A percentile compares a stretch with the other conserved stretches of the same genome.
phyloP scores from a whole-genome alignment of 805 yeast species.

The Metschnikowia matae region DNA sequence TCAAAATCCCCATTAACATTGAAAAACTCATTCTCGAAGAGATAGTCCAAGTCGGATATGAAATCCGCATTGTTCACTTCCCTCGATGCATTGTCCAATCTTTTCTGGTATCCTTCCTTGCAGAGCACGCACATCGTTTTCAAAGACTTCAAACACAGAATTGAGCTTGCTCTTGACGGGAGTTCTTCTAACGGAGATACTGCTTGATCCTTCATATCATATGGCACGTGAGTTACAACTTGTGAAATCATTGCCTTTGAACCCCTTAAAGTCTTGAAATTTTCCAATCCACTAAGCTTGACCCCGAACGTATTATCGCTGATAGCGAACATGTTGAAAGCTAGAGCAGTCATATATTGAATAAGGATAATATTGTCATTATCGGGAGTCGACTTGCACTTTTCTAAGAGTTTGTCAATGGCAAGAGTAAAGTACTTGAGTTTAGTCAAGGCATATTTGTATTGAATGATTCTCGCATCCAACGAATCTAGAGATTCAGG shows the following conservation, averaged over 20 bases:
- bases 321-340: conserved; percentile 34
- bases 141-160: conserved; percentile 25
- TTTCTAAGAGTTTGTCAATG: conserved; percentile 9
- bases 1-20: conserved; percentile 23
- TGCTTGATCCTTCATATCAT: conserved; percentile 35
- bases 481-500: conserved; percentile 31
- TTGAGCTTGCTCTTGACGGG: conserved; percentile 23
- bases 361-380: conserved; percentile 23
- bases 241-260: conserved; percentile 27
- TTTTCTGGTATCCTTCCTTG: conserved; percentile 36
- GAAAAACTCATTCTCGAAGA: conserved; percentile 21
- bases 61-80: conserved; percentile 17
- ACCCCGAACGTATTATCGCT: conserved; percentile 30
- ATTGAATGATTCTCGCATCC: conserved; percentile 59
- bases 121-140: conserved; percentile 26
- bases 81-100: conserved; percentile 27
- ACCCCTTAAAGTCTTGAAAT: conserved; percentile 25
- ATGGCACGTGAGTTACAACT: conserved; percentile 37
- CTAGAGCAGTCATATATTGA: conserved; percentile 32
- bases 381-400: neutral
- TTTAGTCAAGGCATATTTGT: conserved; percentile 49
- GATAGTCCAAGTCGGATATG: conserved; percentile 19
- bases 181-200: conserved; percentile 29
- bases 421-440: conserved; percentile 30
- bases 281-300: conserved; percentile 26